Conservation (phyloP, 352 stramenopile species). For the Vaucheria bursata region DNA sequence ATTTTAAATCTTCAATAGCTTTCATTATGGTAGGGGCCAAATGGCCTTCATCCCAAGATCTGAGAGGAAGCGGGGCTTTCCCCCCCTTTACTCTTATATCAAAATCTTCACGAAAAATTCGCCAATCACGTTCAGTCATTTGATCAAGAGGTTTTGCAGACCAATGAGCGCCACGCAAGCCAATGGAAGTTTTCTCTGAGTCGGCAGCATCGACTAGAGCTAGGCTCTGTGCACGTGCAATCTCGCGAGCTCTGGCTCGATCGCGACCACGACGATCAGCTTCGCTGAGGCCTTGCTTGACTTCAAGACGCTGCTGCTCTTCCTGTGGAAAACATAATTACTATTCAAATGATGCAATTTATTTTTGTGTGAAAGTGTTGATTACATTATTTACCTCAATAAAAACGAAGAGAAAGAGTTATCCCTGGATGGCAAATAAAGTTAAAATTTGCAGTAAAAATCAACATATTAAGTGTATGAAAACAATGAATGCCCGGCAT, state of each 20-base stretch:
- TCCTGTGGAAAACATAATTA: neutral
- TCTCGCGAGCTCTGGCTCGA: neutral
- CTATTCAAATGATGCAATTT: neutral
- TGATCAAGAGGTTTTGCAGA: conserved; percentile 59
- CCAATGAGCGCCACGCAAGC: conserved; percentile 25
- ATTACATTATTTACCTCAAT: too few species aligned
- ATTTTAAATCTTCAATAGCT: conserved; percentile 55
- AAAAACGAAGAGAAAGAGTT: too few species aligned
- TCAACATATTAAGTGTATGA: too few species aligned
- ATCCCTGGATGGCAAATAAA: neutral
- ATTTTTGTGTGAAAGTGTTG: too few species aligned
- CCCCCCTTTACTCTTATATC: conserved; percentile 88
- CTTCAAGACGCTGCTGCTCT: conserved; percentile 16
- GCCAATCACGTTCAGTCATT: conserved; percentile 81
- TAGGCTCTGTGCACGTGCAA: neutral
- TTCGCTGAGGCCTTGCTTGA: conserved; percentile 18
- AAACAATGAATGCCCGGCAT: too few species aligned
- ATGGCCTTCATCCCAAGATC: conserved; percentile 61
- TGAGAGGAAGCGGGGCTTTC: conserved; percentile 79
- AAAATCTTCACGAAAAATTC: conserved; percentile 98
- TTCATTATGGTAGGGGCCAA: conserved; percentile 45
- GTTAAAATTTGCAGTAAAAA: neutral
- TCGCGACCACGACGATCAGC: neutral
- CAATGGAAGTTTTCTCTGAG: conserved; percentile 1
- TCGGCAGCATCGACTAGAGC: neutral